Conservation (phyloP, 2,329 filamentous ascomycete genomes). For the Beauveria medogensis region DNA sequence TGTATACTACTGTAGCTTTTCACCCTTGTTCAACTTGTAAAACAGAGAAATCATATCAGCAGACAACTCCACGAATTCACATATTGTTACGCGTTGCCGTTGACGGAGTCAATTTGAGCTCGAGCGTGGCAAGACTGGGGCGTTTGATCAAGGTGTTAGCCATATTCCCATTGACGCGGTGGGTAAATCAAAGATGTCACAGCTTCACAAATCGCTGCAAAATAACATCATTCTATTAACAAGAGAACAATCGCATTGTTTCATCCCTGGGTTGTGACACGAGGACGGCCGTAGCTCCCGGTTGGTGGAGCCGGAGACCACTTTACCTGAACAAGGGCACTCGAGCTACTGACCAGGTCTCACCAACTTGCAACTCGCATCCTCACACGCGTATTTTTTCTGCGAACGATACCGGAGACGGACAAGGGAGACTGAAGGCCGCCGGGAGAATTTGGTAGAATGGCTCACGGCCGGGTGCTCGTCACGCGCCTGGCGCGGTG, state of each 20-base stretch:
- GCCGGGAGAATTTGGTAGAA: not conserved
- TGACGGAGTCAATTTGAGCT: not conserved
- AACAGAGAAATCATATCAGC: not conserved
- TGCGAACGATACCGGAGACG: not conserved
- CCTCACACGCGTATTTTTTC: not conserved
- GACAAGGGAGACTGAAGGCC: not conserved
- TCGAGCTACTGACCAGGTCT: not conserved
- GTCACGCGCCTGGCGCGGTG: not conserved
- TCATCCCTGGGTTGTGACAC: not conserved
- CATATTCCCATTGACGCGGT: not conserved
- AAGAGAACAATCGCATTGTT: not conserved
- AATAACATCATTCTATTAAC: not conserved
- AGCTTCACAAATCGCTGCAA: too few species aligned
- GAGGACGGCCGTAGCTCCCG: not conserved
- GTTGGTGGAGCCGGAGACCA: slow-evolving; percentile 5
- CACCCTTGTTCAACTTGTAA: not conserved
- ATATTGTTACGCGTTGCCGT: not conserved
- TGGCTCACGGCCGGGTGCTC: slow-evolving; percentile 1
- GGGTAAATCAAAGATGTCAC: too few species aligned
- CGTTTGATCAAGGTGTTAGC: not conserved
- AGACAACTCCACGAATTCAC: slow-evolving; percentile 7
- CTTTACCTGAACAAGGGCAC: not conserved
- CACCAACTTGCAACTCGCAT: not conserved
- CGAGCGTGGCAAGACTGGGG: not conserved
- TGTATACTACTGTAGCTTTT: slow-evolving; percentile 10